phyloP scores from a whole-genome alignment of 176 grass and related monocot species.

The Thalia dealbata region DNA sequence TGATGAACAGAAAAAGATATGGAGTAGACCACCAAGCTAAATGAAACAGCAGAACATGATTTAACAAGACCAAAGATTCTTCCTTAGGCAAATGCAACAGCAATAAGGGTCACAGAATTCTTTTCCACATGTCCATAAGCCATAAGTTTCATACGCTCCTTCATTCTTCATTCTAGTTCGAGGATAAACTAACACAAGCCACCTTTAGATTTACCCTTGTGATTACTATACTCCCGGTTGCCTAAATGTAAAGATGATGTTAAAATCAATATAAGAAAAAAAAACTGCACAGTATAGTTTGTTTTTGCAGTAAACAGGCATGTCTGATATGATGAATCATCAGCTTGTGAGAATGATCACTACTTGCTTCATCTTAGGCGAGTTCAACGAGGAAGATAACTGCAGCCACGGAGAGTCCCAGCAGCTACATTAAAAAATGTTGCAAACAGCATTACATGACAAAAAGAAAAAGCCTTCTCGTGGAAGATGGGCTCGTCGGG shows the following conservation, averaged over 20 bases:
- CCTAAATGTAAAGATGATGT: not conserved
- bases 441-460: not conserved
- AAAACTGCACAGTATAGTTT: not conserved
- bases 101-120: not conserved
- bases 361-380: not conserved
- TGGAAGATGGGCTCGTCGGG: conserved; percentile 52
- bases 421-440: not conserved
- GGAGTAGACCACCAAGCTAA: conserved; percentile 6
- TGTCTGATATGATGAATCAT: not conserved
- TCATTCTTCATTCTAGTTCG: not conserved
- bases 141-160: not conserved
- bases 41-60: not conserved
- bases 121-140: not conserved
- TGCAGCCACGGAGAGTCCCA: not conserved
- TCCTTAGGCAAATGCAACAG: not conserved
- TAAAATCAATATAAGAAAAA: not conserved
- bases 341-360: not conserved
- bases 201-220: not conserved
- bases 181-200: not conserved
- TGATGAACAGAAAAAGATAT: conserved; percentile 39
- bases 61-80: not conserved
- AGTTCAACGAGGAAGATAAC: not conserved
- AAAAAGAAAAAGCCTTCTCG: no score
- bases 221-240: no score
- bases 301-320: not conserved